Conservation (phyloP, 306 rosid species). For the Carpinus fangiana region DNA sequence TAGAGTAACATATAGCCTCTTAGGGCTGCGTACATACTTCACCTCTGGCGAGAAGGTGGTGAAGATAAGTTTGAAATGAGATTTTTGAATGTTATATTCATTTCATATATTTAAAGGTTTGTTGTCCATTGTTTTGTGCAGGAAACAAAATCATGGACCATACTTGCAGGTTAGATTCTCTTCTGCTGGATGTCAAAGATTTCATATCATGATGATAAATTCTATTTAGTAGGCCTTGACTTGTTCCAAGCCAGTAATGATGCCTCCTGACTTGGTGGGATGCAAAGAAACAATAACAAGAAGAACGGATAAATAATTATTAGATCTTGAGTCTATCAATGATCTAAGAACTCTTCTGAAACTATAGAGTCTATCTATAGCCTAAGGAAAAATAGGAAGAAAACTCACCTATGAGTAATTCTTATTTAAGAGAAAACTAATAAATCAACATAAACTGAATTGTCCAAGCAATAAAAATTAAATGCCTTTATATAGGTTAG, state of each 20-base stretch:
- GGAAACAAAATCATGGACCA: constrained; percentile 99
- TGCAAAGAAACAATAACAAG: too few species aligned
- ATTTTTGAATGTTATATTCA: constrained; percentile 12
- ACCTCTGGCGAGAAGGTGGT: constrained; percentile 96
- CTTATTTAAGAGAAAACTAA: too few species aligned
- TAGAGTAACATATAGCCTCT: constrained; percentile 73
- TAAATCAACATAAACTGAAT: too few species aligned
- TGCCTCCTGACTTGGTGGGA: too few species aligned
- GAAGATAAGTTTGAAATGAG: constrained; percentile 22
- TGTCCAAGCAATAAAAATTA: too few species aligned
- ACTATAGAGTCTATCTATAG: too few species aligned
- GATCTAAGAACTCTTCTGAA: too few species aligned
- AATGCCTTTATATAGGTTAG: too few species aligned
- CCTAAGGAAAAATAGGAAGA: too few species aligned
- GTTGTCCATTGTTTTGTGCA: constrained; percentile 34
- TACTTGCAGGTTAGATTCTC: constrained; percentile 71
- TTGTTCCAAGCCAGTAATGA: not conserved
- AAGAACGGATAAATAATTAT: too few species aligned
- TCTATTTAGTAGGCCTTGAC: constrained; percentile 18
- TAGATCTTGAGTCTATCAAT: too few species aligned
- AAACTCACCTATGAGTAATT: too few species aligned
- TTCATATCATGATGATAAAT: constrained; percentile 5
- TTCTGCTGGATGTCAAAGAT: constrained; percentile 21
- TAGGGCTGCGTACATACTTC: constrained; percentile 91
- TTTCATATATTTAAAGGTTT: constrained; percentile 24